These are phyloP conservation scores for Ascochyta viciae-villosae DNA, from an alignment of 2,329 filamentous ascomycete species.

Conservation along the genomic window DNA sequence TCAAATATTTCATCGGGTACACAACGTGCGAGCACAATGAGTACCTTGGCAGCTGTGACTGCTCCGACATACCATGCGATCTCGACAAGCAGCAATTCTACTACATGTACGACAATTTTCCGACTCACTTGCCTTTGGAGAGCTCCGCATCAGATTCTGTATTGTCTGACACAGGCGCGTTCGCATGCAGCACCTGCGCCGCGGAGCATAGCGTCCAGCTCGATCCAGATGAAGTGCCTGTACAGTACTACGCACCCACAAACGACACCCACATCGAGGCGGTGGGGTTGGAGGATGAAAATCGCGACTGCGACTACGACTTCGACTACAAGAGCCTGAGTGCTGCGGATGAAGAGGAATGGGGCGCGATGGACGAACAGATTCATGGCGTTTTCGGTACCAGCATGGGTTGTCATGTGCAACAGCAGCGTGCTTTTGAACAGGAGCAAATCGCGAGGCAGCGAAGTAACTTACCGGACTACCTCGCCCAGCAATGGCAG, in stretches of 20 bases:
- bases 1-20: constrained; percentile 7
- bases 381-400: background rate
- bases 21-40: constrained; percentile 7
- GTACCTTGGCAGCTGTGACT: constrained; percentile 15
- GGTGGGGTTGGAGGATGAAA: background rate
- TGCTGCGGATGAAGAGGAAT: constrained; percentile 9
- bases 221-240: constrained; percentile 12
- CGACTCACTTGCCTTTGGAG: background rate
- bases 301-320: background rate
- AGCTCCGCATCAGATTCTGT: background rate
- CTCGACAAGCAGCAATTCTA: constrained; percentile 7
- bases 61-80: constrained; percentile 2
- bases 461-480: background rate
- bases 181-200: constrained; percentile 8
- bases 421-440: background rate
- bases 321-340: constrained; percentile 14
- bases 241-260: constrained; percentile 10
- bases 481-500: background rate
- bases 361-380: background rate
- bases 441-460: background rate
- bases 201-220: background rate
- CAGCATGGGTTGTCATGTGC: background rate
- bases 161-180: background rate
- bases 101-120: constrained; percentile 6
- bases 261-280: constrained; percentile 3